Evolutionary conservation across 371 early-diverging fungal species (phyloP).

Genomic region (Mortierella sp.): DNA sequence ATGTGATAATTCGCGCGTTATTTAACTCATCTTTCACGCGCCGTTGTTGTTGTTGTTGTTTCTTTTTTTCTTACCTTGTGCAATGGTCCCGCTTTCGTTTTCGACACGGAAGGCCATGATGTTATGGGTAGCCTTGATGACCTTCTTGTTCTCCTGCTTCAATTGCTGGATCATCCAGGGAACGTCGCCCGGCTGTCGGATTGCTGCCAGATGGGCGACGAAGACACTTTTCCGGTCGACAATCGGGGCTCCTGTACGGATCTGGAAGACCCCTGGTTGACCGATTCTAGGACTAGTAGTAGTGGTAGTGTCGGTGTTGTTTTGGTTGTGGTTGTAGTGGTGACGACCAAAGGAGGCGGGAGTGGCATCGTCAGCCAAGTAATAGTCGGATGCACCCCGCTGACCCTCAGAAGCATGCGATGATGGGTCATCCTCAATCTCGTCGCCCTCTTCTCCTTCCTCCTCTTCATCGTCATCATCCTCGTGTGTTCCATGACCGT

Average conservation of each 20-base stretch:
- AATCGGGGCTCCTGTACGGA: slow-evolving; percentile 67
- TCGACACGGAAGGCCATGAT: slow-evolving; percentile 90
- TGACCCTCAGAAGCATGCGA: slow-evolving; percentile 16
- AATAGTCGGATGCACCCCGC: slow-evolving; percentile 37
- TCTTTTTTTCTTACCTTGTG: slow-evolving; percentile 58
- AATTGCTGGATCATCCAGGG: slow-evolving; percentile 70
- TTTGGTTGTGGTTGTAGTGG: slow-evolving; percentile 12
- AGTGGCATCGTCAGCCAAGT: slow-evolving; percentile 15
- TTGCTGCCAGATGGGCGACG: slow-evolving; percentile 84
- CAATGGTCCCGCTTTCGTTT: slow-evolving; percentile 64
- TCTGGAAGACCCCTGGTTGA: slow-evolving; percentile 58
- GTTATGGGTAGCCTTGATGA: slow-evolving; percentile 91
- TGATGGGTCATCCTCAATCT: slow-evolving; percentile 7
- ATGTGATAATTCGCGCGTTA: not conserved
- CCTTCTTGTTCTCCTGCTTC: slow-evolving; percentile 76
- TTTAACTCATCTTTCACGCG: not conserved
- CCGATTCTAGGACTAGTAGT: slow-evolving; percentile 41
- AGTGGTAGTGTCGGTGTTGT: slow-evolving; percentile 22
- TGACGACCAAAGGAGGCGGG: slow-evolving; percentile 11
- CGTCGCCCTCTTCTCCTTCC: slow-evolving; percentile 23
- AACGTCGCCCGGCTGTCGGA: slow-evolving; percentile 71
- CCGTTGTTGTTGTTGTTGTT: not conserved
- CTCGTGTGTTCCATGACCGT: slow-evolving; percentile 11
- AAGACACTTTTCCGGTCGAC: slow-evolving; percentile 91
- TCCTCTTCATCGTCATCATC: slow-evolving; percentile 12